Percentiles rank a stretch among this genome's conserved stretches.
These are phyloP conservation scores for Thinopyrum elongatum DNA, from an alignment of 176 grass and related monocot species.

Conservation along the genomic window DNA sequence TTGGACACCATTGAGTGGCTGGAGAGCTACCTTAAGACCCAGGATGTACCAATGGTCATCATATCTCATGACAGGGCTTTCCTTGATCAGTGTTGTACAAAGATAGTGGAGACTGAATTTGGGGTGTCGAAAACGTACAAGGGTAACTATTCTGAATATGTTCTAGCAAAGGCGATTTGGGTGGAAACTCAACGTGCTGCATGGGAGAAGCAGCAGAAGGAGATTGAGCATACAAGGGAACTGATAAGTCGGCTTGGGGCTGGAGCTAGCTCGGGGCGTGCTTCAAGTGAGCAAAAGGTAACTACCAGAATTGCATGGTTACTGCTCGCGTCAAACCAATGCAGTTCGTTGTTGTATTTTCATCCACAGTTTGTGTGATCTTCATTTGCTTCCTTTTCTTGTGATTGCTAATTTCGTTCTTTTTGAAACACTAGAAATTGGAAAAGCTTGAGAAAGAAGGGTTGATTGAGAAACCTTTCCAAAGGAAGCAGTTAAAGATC, in stretches of 20 bases:
- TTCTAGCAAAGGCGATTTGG: slow-evolving; percentile 71
- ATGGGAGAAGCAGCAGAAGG: slow-evolving; percentile 98
- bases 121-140: slow-evolving; percentile 88
- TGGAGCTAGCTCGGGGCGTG: slow-evolving; percentile 88
- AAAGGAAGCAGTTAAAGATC: slow-evolving; percentile 94
- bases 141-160: slow-evolving; percentile 90
- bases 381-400: slow-evolving; percentile 1
- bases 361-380: neutral
- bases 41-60: slow-evolving; percentile 96
- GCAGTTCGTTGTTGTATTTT: neutral
- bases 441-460: slow-evolving; percentile 98
- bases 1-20: slow-evolving; percentile 96
- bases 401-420: slow-evolving; percentile 25
- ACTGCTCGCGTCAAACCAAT: neutral
- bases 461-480: slow-evolving; percentile 90
- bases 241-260: slow-evolving; percentile 92
- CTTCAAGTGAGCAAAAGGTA: slow-evolving; percentile 97
- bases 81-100: slow-evolving; percentile 85
- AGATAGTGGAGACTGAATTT: slow-evolving; percentile 95
- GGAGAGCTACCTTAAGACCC: slow-evolving; percentile 76
- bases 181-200: slow-evolving; percentile 73
- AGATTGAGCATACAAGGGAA: slow-evolving; percentile 92
- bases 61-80: slow-evolving; percentile 98
- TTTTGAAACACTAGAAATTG: slow-evolving; percentile 72
- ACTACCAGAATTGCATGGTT: slow-evolving; percentile 1